Percentiles rank a stretch among this genome's conserved stretches.
phyloP scores from a whole-genome alignment of 176 grass and related monocot genomes.

The Eleusine indica region DNA sequence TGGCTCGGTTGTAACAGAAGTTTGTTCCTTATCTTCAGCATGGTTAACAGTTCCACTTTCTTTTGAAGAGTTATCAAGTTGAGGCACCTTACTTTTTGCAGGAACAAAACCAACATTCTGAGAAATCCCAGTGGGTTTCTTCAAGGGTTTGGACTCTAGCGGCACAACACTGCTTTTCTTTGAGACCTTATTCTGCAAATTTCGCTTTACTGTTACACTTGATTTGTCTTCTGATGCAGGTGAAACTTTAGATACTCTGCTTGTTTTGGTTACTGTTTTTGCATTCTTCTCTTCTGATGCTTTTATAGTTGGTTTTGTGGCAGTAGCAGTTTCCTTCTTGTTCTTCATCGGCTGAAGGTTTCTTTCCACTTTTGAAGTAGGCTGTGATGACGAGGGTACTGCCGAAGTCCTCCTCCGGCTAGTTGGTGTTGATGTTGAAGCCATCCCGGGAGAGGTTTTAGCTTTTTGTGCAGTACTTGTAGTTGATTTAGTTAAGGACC shows the following conservation, averaged over 20 bases:
- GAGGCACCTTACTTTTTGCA: constrained; percentile 64
- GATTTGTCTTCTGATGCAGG: constrained; percentile 62
- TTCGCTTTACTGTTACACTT: constrained; percentile 53
- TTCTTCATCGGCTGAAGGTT: constrained; percentile 46
- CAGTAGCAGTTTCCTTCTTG: constrained; percentile 49
- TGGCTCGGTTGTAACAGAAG: constrained; percentile 60
- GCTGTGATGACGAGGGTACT: constrained; percentile 48
- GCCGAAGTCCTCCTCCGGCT: constrained; percentile 55
- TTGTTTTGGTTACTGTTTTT: constrained; percentile 54
- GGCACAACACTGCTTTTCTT: constrained; percentile 98
- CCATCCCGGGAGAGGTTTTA: constrained; percentile 52
- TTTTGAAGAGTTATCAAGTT: constrained; percentile 63
- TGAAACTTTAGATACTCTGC: constrained; percentile 54
- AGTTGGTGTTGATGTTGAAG: constrained; percentile 57
- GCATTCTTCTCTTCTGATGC: constrained; percentile 69
- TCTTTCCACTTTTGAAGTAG: constrained; percentile 57
- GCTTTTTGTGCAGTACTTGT: constrained; percentile 50
- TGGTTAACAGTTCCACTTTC: constrained; percentile 61
- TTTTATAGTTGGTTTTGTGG: constrained; percentile 51
- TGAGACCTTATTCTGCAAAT: constrained; percentile 75
- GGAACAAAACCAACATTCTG: constrained; percentile 41
- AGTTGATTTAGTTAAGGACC: constrained; percentile 74
- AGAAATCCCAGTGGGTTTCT: constrained; percentile 61
- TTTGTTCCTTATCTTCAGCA: constrained; percentile 71
- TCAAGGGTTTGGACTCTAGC: constrained; percentile 78